Evolutionary conservation across 2,329 filamentous ascomycete genomes (phyloP).

Genomic region (Cryphonectria radicalis): DNA sequence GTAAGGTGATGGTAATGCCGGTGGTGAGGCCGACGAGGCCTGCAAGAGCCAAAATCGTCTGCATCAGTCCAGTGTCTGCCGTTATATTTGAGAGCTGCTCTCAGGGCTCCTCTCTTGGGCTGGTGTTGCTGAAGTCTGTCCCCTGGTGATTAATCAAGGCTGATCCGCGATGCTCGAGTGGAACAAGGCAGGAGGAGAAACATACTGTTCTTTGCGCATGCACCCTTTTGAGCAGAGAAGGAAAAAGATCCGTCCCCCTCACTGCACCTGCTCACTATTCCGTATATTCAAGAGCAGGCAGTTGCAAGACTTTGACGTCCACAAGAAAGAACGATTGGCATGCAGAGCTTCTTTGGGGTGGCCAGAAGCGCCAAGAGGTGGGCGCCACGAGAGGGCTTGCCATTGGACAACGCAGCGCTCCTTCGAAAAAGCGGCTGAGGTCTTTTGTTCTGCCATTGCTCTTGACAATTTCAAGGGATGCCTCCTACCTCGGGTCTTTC

Average conservation of each 20-base stretch:
- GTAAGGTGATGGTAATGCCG: background rate
- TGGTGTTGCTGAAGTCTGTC: background rate
- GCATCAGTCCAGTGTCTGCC: background rate
- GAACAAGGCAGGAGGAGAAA: background rate
- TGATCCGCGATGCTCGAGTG: no score
- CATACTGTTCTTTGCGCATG: background rate
- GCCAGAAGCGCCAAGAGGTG: conserved; percentile 9
- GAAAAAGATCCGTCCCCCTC: background rate
- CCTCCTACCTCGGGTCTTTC: background rate
- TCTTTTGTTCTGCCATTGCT: background rate
- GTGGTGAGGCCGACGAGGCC: conserved; percentile 3
- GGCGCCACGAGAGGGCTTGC: background rate
- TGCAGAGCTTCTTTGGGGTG: background rate
- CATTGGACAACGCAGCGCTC: background rate
- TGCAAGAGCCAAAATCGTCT: background rate
- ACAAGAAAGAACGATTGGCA: conserved; percentile 10
- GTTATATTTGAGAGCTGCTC: background rate
- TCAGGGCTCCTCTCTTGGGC: background rate
- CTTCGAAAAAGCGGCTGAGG: background rate
- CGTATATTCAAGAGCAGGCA: no score
- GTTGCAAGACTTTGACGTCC: background rate
- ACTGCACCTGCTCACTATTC: background rate
- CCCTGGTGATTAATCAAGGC: background rate
- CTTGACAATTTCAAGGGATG: background rate
- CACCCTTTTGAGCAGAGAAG: background rate